A percentile compares a stretch with the other conserved stretches of the same genome.
These are phyloP conservation scores for Canariomyces notabilis DNA, from an alignment of 2,329 filamentous ascomycete species.

Conservation along the genomic window DNA sequence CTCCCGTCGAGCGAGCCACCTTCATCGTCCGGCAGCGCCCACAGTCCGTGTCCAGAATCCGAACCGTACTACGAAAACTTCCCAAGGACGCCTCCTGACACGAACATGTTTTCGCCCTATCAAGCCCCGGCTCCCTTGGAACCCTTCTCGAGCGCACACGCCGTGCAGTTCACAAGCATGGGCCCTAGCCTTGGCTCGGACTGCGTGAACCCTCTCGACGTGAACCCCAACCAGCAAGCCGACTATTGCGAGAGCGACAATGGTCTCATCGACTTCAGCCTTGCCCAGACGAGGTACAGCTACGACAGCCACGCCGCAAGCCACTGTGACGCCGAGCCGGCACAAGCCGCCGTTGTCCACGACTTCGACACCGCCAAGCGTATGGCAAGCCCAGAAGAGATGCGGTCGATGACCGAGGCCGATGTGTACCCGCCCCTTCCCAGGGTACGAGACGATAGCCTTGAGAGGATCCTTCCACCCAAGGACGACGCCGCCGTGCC, in stretches of 20 bases:
- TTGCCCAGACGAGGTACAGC: slow-evolving; percentile 26
- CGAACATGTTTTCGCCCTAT: slow-evolving; percentile 29
- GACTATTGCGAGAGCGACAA: slow-evolving; percentile 29
- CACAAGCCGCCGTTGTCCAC: slow-evolving; percentile 10
- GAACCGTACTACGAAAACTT: slow-evolving; percentile 33
- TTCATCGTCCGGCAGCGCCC: slow-evolving; percentile 34
- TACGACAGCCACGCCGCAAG: slow-evolving; percentile 31
- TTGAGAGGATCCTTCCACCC: too few species aligned
- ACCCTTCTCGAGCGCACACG: slow-evolving; percentile 24
- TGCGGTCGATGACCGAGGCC: slow-evolving; percentile 17
- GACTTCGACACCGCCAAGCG: slow-evolving; percentile 16
- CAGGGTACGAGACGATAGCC: slow-evolving; percentile 3
- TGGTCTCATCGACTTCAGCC: slow-evolving; percentile 23
- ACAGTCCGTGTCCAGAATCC: slow-evolving; percentile 37
- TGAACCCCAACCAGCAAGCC: slow-evolving; percentile 31
- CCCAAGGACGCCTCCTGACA: slow-evolving; percentile 37
- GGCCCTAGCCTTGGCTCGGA: slow-evolving; percentile 20
- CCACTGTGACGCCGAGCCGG: slow-evolving; percentile 20
- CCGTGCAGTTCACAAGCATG: slow-evolving; percentile 29
- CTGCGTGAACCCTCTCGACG: slow-evolving; percentile 34
- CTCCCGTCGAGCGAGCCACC: slow-evolving; percentile 35
- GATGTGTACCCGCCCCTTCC: slow-evolving; percentile 19
- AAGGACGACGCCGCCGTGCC: slow-evolving; percentile 6
- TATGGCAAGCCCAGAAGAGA: slow-evolving; percentile 27
- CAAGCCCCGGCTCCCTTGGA: slow-evolving; percentile 24